A percentile compares a stretch with the other conserved stretches of the same genome.
Conservation (phyloP, 768 basidiomycete species). For the Lentinula edodes region DNA sequence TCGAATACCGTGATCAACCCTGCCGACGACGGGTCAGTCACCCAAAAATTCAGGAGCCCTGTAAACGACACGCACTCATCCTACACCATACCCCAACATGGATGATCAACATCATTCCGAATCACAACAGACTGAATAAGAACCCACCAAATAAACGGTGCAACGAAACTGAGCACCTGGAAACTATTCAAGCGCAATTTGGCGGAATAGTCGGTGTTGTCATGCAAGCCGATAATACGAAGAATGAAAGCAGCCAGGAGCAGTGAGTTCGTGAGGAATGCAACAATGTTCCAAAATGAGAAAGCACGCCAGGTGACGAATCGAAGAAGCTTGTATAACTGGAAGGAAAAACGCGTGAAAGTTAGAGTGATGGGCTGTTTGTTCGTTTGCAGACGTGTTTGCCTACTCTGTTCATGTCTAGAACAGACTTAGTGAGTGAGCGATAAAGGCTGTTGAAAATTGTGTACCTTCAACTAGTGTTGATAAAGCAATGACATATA, state of each 20-base stretch:
- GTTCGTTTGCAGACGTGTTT: too few relatives aligned
- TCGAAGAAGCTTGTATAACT: slow-evolving; percentile 68
- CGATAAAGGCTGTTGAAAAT: background rate
- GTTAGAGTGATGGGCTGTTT: background rate
- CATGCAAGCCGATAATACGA: slow-evolving; percentile 54
- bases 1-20: slow-evolving; percentile 79
- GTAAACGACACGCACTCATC: slow-evolving; percentile 56
- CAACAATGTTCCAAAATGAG: slow-evolving; percentile 71
- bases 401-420: slow-evolving; percentile 54
- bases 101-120: background rate
- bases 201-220: slow-evolving; percentile 27
- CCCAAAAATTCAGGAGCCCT: background rate
- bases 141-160: slow-evolving; percentile 81
- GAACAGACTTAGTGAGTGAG: background rate
- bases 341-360: background rate
- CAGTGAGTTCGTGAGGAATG: slow-evolving; percentile 67
- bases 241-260: slow-evolving; percentile 70
- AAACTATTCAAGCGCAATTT: slow-evolving; percentile 64
- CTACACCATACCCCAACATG: slow-evolving; percentile 25
- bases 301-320: slow-evolving; percentile 81
- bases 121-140: background rate
- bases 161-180: slow-evolving; percentile 82
- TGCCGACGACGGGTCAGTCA: slow-evolving; percentile 20
- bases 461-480: slow-evolving; percentile 73
- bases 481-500: slow-evolving; percentile 76